These are phyloP conservation scores for Diaporthe australafricana DNA, from an alignment of 2,329 filamentous ascomycete genomes.

Conservation along the genomic window DNA sequence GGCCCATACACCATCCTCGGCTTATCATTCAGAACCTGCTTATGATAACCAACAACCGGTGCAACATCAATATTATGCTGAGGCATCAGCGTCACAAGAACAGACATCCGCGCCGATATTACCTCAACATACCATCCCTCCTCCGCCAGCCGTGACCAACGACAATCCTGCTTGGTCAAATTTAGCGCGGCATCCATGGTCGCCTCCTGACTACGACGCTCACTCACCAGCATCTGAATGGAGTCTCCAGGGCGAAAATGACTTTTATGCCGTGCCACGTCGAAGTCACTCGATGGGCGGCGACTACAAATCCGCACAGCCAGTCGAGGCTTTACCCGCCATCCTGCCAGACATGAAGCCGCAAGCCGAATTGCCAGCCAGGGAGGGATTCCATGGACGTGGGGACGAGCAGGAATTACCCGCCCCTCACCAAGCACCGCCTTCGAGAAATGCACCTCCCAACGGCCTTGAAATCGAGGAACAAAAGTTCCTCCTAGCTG, in stretches of 20 bases:
- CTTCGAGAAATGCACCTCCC: constrained; percentile 27
- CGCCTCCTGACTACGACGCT: constrained; percentile 35
- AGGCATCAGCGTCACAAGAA: constrained; percentile 24
- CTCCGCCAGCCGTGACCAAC: constrained; percentile 18
- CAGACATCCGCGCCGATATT: constrained; percentile 13
- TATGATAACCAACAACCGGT: constrained; percentile 21
- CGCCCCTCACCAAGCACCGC: constrained; percentile 34
- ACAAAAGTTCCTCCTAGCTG: constrained; percentile 35
- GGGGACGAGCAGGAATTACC: constrained; percentile 36
- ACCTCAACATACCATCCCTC: not conserved
- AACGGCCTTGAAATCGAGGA: constrained; percentile 35
- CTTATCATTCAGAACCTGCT: constrained; percentile 14
- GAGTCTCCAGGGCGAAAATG: constrained; percentile 29
- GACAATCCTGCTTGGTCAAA: constrained; percentile 29
- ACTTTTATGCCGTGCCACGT: constrained; percentile 16
- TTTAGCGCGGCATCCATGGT: constrained; percentile 33
- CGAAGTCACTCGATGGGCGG: not conserved
- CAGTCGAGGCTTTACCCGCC: constrained; percentile 32
- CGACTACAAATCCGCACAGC: not conserved
- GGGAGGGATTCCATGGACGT: constrained; percentile 29
- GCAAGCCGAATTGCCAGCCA: constrained; percentile 35
- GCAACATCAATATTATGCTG: constrained; percentile 17
- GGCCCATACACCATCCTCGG: constrained; percentile 23
- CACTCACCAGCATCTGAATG: constrained; percentile 31
- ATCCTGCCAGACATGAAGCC: constrained; percentile 35